phyloP scores from a whole-genome alignment of 164 flowering plant species.

The Chimonanthus praecox region DNA sequence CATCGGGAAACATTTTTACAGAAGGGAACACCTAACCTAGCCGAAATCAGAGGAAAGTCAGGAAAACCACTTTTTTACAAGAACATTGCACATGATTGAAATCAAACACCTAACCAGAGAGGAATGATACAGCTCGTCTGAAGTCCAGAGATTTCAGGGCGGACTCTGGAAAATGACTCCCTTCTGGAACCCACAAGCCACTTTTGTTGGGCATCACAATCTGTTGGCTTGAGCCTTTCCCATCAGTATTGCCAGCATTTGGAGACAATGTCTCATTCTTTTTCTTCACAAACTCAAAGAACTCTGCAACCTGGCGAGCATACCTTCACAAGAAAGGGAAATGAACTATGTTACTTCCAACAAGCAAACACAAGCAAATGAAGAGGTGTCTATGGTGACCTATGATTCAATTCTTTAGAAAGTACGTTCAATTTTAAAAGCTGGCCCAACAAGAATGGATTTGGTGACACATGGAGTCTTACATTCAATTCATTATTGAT shows the following conservation, averaged over 20 bases:
- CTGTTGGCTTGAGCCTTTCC: constrained; percentile 20
- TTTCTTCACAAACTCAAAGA: constrained; percentile 90
- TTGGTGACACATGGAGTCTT: no score
- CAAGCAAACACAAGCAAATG: no score
- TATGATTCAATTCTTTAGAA: no score
- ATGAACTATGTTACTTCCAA: background rate
- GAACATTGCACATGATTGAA: background rate
- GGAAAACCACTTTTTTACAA: background rate
- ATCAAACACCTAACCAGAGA: constrained; percentile 32
- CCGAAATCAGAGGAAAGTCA: background rate
- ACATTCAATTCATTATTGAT: no score
- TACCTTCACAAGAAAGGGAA: constrained; percentile 43
- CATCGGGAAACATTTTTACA: background rate
- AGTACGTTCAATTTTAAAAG: no score
- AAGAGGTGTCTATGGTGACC: no score
- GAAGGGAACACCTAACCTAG: background rate
- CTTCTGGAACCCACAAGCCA: constrained; percentile 60
- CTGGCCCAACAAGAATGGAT: no score
- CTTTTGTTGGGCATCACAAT: constrained; percentile 49
- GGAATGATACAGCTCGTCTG: constrained; percentile 60
- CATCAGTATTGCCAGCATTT: constrained; percentile 19
- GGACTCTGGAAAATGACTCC: constrained; percentile 50
- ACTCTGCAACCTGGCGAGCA: constrained; percentile 94
- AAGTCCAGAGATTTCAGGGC: constrained; percentile 60
- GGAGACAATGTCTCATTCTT: constrained; percentile 44